Conservation (phyloP, 768 basidiomycete species). For the Phylloporus scabripes region DNA sequence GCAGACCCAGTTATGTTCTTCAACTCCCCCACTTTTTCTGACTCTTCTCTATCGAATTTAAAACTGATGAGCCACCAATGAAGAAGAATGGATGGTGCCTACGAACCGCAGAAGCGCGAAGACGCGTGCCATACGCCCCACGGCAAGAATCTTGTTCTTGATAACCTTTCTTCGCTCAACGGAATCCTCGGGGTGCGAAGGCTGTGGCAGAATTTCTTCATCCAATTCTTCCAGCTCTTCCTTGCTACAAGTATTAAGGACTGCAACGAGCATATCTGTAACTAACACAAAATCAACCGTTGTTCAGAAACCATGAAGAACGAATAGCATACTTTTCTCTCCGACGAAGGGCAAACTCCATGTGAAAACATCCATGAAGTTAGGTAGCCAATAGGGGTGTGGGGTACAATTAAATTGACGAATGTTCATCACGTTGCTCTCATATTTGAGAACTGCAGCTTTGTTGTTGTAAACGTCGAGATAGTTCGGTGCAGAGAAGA, state of each 20-base stretch:
- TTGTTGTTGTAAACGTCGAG: slow-evolving; percentile 99
- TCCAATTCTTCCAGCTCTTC: slow-evolving; percentile 89
- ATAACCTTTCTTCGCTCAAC: slow-evolving; percentile 83
- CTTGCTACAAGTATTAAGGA: slow-evolving; percentile 92
- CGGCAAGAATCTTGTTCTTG: slow-evolving; percentile 98
- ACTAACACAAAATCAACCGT: slow-evolving; percentile 45
- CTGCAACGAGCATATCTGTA: slow-evolving; percentile 97
- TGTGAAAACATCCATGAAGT: slow-evolving; percentile 99
- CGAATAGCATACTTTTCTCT: slow-evolving; percentile 71
- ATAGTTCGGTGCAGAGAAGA: slow-evolving; percentile 97
- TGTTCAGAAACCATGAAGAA: not conserved
- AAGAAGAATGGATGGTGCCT: not conserved
- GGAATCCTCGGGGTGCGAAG: slow-evolving; percentile 39
- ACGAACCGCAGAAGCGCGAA: slow-evolving; percentile 91
- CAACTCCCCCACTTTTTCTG: slow-evolving; percentile 94
- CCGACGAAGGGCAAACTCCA: slow-evolving; percentile 99
- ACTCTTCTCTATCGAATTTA: slow-evolving; percentile 71
- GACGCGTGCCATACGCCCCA: slow-evolving; percentile 93
- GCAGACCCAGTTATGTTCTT: slow-evolving; percentile 80
- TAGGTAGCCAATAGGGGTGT: slow-evolving; percentile 96
- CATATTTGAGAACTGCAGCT: slow-evolving; percentile 97
- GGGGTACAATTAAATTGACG: slow-evolving; percentile 96
- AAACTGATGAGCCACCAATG: not conserved
- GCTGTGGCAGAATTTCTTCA: slow-evolving; percentile 37
- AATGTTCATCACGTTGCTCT: slow-evolving; percentile 98